Evolutionary conservation across 2,329 filamentous ascomycete genomes (phyloP), one percentile per base, ranked within the genome.

Genomic region (Orbilia brochopaga): DNA sequence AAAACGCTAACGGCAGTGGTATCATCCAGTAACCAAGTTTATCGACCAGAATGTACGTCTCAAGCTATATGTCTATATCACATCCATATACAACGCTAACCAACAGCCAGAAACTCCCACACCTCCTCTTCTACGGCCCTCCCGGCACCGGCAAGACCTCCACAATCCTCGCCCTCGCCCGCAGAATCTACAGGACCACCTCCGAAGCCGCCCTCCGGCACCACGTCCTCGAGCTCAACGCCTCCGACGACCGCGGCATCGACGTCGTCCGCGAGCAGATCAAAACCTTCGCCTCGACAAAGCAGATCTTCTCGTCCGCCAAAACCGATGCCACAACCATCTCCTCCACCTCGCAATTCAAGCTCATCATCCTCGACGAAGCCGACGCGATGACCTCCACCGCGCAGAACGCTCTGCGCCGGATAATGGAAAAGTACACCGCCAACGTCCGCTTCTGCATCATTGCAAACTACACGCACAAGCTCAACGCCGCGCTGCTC

Each of bases 321-420:
- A 13, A 81, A 35, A 77, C 83, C 4, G 78, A 79, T n/a, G n/a
- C n/a, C n/a, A n/a, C n/a, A 48, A 67, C 77, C 19, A 78, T 80
- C 46, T 17, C 57, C 19, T 57, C 65, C 7, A 81, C 80, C 11
- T 79, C 80, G 32, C 79, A 80, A 11, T 99, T 90, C 83, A 99
- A 99, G 82, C 87, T 99, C 76, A 97, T 99, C 78, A 91, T 99
- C 62, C 86, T 99, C 2, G 94, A 99, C 80, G 94, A 99, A 82
- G 94, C 94, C n/a, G 94, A 99, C 79, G 94, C 94, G 60, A 99
- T 99, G 94, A 99, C 94, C n/a, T 90, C 91, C 60, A 95, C 93
- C 0, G 94, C 94, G 4, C 94, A 99, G 81, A 99, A 99, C 93
- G 94, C 94, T 0, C 83, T 99, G 62, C 86, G 94, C 73, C 85